Base-by-base conservation (phyloP, 257 asterid genomes). In the Jaltomata sinuosa region DNA sequence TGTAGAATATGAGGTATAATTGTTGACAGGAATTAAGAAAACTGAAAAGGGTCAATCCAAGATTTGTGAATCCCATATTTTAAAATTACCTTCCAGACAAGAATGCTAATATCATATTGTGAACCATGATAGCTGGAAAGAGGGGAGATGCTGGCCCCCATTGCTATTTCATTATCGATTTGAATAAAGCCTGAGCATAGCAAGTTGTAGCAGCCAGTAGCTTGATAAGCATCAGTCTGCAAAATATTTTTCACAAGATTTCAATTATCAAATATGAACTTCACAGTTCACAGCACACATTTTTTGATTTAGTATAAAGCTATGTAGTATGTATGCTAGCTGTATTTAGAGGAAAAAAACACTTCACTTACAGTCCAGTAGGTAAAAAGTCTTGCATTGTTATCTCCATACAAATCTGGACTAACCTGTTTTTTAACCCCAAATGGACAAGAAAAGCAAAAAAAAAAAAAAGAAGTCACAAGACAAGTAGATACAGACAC, bases 161-260 rank as follows among this genome's bases (percentile, higher is more conserved):
- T 83, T 53, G 97, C 98, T 74, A 94, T 89, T 54, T 90, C 90
- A 85, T 87, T 95, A 87, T 85, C 92, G 87, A 90, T 87, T 91
- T 95, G 98, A 87, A 95, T 80, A 89, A 95, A 95, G 79, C 98
- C 98, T 11, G 95, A 88, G 85, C 98, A 95, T 8, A 91, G 91
- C 91, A 94, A 89, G 86, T 95, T 94, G 94, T 90, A 93, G 89
- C 98, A 95, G 0, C 98, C 98, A 12, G 98, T 93, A 87, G 97
- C 96, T 89, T 91, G 92, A 90, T 94, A 95, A 1, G 94, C 93
- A 89, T 95, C 98, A 50, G 93, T 92, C 98, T 95, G 93, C 42
- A 76, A 74, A 4, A 90, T 84, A 83, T 83, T 55, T 85, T 81
- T 65, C 83, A 84, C 62, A 86, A 86, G 0, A 84, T 11, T 22